Evolutionary conservation across 352 stramenopile genomes (phyloP), one percentile per base, ranked within the genome.

Genomic region (Phytopythium boreale): DNA sequence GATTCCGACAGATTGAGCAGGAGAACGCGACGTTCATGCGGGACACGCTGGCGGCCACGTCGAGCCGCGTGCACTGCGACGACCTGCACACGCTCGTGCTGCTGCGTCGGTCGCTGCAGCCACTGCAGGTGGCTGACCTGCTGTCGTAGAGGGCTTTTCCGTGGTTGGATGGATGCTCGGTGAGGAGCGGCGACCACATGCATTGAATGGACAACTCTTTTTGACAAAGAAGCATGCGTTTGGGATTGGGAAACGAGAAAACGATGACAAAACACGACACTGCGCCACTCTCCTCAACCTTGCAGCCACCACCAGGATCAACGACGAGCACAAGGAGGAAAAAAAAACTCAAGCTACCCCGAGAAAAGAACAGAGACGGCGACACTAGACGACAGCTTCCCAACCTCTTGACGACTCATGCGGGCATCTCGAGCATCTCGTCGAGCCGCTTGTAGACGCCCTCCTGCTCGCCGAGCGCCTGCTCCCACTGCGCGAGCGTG

Each of bases 361-460:
- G 20, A 24, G 43, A 50, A 26, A 50, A 50, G 27, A 50, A 49
- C 52, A 9, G 51, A 52, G 56, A 63, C 39, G 46, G 27, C 57
- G 39, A 62, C 26, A 34, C 61, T 47, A 31, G 39, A 34, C 29
- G 31, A 63, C 52, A 55, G 29, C 5, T 63, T 29, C 64, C 41
- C 63, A 27, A 31, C 39, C 15, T 51, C 43, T 22, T 12, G 10
- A n/a, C n/a, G 43, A 22, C 36, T 88, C 66, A 93, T n/a, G 82
- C 84, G 2, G 82, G 80, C 24, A 85, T 71, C 22, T 77, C 80
- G 34, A 87, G 84, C 19, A 80, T 47, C 0, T 72, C 63, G 24
- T 78, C 56, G 6, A 19, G 68, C 14, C 86, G 86, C 66, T 90
- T 90, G 66, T 88, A 95, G 56, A 95, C 83, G 15, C 86, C 86